phyloP scores from a whole-genome alignment of 768 basidiomycete species.

The Paxillus involutus region DNA sequence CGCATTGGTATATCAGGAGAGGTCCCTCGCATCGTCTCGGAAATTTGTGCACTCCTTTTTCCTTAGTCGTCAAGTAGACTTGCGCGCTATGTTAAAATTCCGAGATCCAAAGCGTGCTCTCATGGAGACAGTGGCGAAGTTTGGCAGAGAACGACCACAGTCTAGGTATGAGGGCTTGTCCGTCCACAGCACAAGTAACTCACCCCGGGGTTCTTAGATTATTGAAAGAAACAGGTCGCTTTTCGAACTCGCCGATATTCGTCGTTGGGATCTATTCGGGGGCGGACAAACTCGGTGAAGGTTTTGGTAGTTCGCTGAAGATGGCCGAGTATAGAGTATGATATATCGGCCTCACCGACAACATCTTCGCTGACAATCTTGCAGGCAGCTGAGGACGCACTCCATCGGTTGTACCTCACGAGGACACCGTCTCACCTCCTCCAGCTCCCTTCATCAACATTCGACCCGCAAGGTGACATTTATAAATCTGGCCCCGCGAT shows the following conservation, averaged over 20 bases:
- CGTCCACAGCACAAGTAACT: not conserved
- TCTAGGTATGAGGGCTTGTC: conserved; percentile 49
- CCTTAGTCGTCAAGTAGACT: conserved; percentile 80
- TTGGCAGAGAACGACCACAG: conserved; percentile 61
- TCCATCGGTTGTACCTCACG: conserved; percentile 82
- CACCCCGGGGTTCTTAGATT: conserved; percentile 46
- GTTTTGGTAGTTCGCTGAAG: conserved; percentile 86
- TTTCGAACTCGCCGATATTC: conserved; percentile 87
- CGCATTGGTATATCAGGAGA: conserved; percentile 85
- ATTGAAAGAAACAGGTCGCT: conserved; percentile 90
- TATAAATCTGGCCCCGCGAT: conserved; percentile 47
- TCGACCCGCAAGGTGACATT: conserved; percentile 58
- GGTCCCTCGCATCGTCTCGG: conserved; percentile 83
- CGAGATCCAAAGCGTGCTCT: conserved; percentile 79
- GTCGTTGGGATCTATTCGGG: conserved; percentile 95
- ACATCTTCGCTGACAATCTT: not conserved
- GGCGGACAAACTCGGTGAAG: conserved; percentile 85
- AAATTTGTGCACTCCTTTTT: conserved; percentile 89
- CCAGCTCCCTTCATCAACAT: conserved; percentile 73
- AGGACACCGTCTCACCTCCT: conserved; percentile 66
- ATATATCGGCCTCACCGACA: conserved; percentile 5
- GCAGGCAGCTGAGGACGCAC: conserved; percentile 84
- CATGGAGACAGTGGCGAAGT: conserved; percentile 68
- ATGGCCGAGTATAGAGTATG: conserved; percentile 94
- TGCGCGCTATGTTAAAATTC: conserved; percentile 79